Evolutionary conservation across 1,284 basidiomycete genomes (phyloP).

Genomic region (Meira nashicola): DNA sequence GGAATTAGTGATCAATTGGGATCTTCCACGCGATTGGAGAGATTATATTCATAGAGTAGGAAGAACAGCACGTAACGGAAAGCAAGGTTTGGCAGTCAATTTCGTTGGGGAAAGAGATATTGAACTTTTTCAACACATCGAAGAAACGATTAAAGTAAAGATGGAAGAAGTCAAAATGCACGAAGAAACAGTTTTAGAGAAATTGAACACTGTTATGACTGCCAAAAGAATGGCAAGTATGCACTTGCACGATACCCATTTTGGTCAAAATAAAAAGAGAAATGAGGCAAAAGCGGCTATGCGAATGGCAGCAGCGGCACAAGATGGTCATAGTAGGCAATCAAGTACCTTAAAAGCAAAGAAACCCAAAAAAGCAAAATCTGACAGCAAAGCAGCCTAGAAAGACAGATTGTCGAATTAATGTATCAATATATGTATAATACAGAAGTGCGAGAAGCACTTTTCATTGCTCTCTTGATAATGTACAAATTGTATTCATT

Average conservation of each 20-base stretch:
- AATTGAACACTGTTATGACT: slow-evolving; percentile 79
- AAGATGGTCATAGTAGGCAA: too few relatives aligned
- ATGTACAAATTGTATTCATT: neutral
- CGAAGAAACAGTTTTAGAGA: slow-evolving; percentile 77
- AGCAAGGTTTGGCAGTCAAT: slow-evolving; percentile 81
- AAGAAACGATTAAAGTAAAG: slow-evolving; percentile 70
- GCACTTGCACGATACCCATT: slow-evolving; percentile 77
- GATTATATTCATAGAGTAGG: slow-evolving; percentile 64
- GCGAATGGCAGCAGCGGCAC: neutral
- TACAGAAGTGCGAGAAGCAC: neutral
- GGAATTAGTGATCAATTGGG: slow-evolving; percentile 94
- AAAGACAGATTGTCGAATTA: neutral
- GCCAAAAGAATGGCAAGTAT: slow-evolving; percentile 90
- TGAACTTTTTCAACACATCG: slow-evolving; percentile 74
- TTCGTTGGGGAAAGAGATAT: slow-evolving; percentile 93
- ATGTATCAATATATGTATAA: neutral
- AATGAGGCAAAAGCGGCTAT: slow-evolving; percentile 62
- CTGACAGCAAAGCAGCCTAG: neutral
- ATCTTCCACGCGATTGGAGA: slow-evolving; percentile 66
- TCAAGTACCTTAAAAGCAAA: slow-evolving; percentile 1
- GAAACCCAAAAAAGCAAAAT: neutral
- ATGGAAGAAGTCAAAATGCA: slow-evolving; percentile 54
- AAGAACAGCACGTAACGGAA: slow-evolving; percentile 88
- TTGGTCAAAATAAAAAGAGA: slow-evolving; percentile 80
- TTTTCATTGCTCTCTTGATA: neutral